These are phyloP conservation scores for Aureobasidium sp. DNA, from an alignment of 2,329 filamentous ascomycete genomes.

Conservation along the genomic window DNA sequence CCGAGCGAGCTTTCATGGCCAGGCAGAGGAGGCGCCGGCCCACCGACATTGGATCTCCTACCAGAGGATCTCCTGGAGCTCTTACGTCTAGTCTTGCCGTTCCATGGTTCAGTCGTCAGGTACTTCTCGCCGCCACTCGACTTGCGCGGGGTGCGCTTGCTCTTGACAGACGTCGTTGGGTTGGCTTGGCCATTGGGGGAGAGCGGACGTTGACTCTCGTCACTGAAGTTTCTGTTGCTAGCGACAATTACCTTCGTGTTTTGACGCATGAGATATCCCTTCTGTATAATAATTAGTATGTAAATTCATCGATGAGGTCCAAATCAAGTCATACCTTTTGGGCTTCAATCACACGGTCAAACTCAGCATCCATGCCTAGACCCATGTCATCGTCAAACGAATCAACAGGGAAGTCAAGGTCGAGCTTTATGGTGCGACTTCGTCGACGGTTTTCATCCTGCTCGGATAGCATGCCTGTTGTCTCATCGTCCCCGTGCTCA, in stretches of 20 bases:
- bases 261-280: slow-evolving; percentile 96
- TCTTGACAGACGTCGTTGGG: slow-evolving; percentile 30
- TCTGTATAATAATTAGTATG: slow-evolving; percentile 51
- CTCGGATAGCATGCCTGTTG: neutral
- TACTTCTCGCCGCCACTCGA: slow-evolving; percentile 65
- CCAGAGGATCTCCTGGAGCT: slow-evolving; percentile 50
- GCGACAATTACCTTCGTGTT: slow-evolving; percentile 96
- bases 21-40: slow-evolving; percentile 69
- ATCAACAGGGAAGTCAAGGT: slow-evolving; percentile 68
- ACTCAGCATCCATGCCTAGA: slow-evolving; percentile 81
- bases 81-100: slow-evolving; percentile 63
- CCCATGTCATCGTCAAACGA: slow-evolving; percentile 61
- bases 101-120: slow-evolving; percentile 97
- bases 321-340: slow-evolving; percentile 71
- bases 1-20: slow-evolving; percentile 68
- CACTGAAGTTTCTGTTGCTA: slow-evolving; percentile 55
- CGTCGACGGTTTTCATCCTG: slow-evolving; percentile 4
- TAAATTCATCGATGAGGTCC: neutral
- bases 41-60: slow-evolving; percentile 17
- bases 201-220: slow-evolving; percentile 36
- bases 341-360: slow-evolving; percentile 87
- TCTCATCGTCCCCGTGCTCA: neutral
- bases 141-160: slow-evolving; percentile 61
- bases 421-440: slow-evolving; percentile 19
- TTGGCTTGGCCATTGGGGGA: slow-evolving; percentile 9